Conservation (phyloP, 306 rosid species). For the Parietaria judaica region DNA sequence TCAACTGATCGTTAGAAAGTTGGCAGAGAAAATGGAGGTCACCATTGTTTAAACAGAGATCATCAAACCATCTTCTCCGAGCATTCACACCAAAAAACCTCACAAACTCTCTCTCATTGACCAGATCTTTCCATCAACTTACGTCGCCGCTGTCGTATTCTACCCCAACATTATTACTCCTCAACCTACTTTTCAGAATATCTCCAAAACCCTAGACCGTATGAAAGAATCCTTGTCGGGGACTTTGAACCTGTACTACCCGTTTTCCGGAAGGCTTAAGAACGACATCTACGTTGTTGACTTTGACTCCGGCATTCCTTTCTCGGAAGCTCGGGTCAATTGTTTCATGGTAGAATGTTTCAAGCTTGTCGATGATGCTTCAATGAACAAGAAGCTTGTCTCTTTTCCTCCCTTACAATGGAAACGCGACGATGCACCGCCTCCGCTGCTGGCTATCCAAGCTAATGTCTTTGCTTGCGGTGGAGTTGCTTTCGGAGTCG, state of each 20-base stretch:
- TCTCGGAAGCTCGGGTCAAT: constrained; percentile 32
- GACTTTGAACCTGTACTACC: constrained; percentile 40
- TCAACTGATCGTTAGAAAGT: too few relatives aligned
- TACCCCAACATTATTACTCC: constrained; percentile 4
- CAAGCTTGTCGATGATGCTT: background rate
- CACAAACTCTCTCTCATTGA: constrained; percentile 19
- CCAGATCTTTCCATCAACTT: constrained; percentile 23
- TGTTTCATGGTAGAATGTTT: constrained; percentile 30
- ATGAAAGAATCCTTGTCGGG: constrained; percentile 38
- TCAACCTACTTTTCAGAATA: background rate
- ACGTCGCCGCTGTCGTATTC: constrained; percentile 10
- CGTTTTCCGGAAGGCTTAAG: constrained; percentile 35
- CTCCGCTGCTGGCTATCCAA: constrained; percentile 35
- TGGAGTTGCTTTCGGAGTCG: constrained; percentile 38
- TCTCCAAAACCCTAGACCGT: constrained; percentile 14
- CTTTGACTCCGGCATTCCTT: constrained; percentile 38
- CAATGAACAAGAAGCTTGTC: constrained; percentile 26
- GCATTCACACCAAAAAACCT: constrained; percentile 8
- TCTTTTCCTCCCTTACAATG: constrained; percentile 27
- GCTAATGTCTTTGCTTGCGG: constrained; percentile 43
- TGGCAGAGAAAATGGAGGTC: constrained; percentile 33
- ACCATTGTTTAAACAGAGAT: constrained; percentile 31
- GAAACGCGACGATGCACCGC: background rate
- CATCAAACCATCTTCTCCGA: constrained; percentile 30
- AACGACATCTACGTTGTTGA: constrained; percentile 26